phyloP scores from a whole-genome alignment of 2,329 filamentous ascomycete species.

The Zelopaecilomyces penicillatus region DNA sequence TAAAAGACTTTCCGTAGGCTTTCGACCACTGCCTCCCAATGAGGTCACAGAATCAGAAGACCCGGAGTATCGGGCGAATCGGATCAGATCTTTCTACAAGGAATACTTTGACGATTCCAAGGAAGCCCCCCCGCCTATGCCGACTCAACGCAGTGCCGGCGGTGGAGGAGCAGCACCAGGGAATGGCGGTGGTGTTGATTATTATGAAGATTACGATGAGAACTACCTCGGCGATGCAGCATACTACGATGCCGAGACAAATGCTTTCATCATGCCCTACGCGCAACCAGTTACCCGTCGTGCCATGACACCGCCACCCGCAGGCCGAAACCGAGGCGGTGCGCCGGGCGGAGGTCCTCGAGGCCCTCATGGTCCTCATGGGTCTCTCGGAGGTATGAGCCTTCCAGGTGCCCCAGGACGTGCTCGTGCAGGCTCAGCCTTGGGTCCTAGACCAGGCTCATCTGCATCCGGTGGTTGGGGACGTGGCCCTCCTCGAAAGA shows the following conservation, averaged over 20 bases:
- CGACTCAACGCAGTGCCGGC: slow-evolving; percentile 20
- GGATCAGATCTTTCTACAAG: slow-evolving; percentile 98
- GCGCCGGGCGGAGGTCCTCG: slow-evolving; percentile 19
- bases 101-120: slow-evolving; percentile 93
- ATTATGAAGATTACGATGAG: slow-evolving; percentile 69
- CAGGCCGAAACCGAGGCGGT: slow-evolving; percentile 35
- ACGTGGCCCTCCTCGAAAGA: slow-evolving; percentile 35
- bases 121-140: slow-evolving; percentile 34
- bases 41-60: slow-evolving; percentile 75
- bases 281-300: slow-evolving; percentile 78
- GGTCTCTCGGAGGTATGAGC: slow-evolving; percentile 42
- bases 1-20: slow-evolving; percentile 57
- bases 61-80: slow-evolving; percentile 87
- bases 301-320: slow-evolving; percentile 90
- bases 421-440: slow-evolving; percentile 41
- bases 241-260: slow-evolving; percentile 58
- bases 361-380: slow-evolving; percentile 32
- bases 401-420: slow-evolving; percentile 41
- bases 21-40: slow-evolving; percentile 81
- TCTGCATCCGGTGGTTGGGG: slow-evolving; percentile 51
- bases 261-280: slow-evolving; percentile 71
- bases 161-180: slow-evolving; percentile 2
- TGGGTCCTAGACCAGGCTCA: slow-evolving; percentile 44
- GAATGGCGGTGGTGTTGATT: slow-evolving; percentile 27
- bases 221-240: slow-evolving; percentile 60